Percentiles rank a stretch among this genome's conserved stretches.
Evolutionary conservation across 108 stramenopile genomes (phyloP).

Genomic region (Skeletonema tropicum): DNA sequence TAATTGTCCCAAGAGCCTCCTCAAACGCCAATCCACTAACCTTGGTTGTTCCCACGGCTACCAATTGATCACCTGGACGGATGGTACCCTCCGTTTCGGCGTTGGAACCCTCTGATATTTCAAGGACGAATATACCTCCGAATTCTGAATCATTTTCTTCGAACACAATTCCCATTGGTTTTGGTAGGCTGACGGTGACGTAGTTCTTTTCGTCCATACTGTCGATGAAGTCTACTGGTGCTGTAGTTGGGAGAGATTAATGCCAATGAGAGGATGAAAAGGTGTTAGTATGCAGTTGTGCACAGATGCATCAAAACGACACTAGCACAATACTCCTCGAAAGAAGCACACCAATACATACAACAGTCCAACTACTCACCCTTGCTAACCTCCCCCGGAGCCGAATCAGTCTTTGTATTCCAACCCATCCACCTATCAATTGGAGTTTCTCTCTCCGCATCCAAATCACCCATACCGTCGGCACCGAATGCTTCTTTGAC

Average conservation of each 20-base stretch:
- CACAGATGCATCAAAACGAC: background rate
- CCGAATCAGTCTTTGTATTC: conserved; percentile 62
- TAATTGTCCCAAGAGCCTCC: conserved; percentile 79
- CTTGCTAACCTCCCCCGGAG: conserved; percentile 32
- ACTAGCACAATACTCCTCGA: background rate
- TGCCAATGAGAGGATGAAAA: background rate
- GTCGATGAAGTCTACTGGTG: conserved; percentile 74
- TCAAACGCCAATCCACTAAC: conserved; percentile 80
- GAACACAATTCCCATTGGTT: conserved; percentile 93
- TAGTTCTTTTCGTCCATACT: conserved; percentile 87
- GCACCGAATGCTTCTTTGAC: conserved; percentile 84
- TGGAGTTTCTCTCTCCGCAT: conserved; percentile 83
- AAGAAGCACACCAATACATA: conserved; percentile 6
- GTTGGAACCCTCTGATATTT: conserved; percentile 70
- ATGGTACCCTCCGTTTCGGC: conserved; percentile 64
- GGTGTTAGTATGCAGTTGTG: background rate
- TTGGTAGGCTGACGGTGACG: conserved; percentile 61
- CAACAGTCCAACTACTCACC: conserved; percentile 17
- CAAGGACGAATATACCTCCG: conserved; percentile 87
- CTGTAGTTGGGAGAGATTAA: conserved; percentile 6
- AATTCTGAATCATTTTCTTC: conserved; percentile 88
- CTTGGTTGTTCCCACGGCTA: conserved; percentile 71
- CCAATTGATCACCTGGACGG: conserved; percentile 80
- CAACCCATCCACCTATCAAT: conserved; percentile 95
- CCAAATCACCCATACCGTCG: conserved; percentile 69